Conservation (phyloP, 495 filamentous ascomycete genomes). For the Chaetomium cochliodes region DNA sequence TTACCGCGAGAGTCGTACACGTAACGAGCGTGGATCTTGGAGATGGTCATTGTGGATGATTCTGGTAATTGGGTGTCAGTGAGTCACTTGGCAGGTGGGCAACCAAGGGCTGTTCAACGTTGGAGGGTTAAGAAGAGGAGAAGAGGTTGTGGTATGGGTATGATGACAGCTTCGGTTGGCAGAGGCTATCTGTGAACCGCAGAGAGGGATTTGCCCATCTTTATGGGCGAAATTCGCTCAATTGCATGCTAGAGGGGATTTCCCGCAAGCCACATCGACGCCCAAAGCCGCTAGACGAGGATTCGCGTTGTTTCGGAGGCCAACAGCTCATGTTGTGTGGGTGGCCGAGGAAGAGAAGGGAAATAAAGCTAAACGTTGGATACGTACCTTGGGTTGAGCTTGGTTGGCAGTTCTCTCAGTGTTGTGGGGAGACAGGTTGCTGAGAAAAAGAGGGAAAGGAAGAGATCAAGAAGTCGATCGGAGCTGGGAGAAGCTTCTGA, state of each 20-base stretch:
- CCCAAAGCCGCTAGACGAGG: conserved; percentile 8
- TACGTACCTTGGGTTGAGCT: conserved; percentile 23
- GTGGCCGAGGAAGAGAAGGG: conserved; percentile 3
- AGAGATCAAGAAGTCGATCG: conserved; percentile 16
- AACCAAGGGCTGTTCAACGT: neutral
- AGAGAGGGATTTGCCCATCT: neutral
- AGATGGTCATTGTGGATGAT: conserved; percentile 75
- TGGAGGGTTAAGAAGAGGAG: conserved; percentile 9
- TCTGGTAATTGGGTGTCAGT: conserved; percentile 24
- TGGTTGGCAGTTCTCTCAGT: conserved; percentile 17
- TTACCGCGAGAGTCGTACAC: conserved; percentile 99
- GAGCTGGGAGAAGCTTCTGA: conserved; percentile 26
- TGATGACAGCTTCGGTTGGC: neutral
- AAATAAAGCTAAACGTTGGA: neutral
- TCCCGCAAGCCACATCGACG: conserved; percentile 29
- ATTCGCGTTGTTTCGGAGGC: neutral
- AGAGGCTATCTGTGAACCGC: neutral
- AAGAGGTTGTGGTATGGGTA: neutral
- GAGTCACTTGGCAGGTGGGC: neutral
- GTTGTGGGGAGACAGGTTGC: conserved; percentile 11
- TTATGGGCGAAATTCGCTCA: conserved; percentile 33
- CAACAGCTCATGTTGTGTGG: neutral
- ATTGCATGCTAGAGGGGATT: conserved; percentile 21
- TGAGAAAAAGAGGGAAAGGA: conserved; percentile 8
- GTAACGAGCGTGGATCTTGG: conserved; percentile 96